Evolutionary conservation across 441 rosid genomes (phyloP), one percentile per base, ranked within the genome.

Genomic region (Croton laevigatus): DNA sequence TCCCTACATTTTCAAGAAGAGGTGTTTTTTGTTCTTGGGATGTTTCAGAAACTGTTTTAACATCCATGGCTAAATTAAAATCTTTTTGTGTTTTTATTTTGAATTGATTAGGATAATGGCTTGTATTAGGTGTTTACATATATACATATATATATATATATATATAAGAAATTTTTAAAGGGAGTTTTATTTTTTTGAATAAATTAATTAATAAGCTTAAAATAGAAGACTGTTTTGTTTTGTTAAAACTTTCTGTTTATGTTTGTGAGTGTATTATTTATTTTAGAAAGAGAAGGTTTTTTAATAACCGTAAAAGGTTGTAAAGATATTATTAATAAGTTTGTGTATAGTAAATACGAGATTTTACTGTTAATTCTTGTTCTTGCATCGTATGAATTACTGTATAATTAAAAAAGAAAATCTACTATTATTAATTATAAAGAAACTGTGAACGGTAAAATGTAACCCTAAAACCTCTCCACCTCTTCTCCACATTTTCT

Each of bases 61-160:
- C 57, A 3, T 77, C 76, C 83, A 77, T 80, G 34, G n/a, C 23
- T 6, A 0, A 16, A 62, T 48, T 14, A 40, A 60, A n/a, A n/a
- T n/a, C n/a, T 37, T 27, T 1, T 23, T 54, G 44, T 61, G 65
- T 57, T 57, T 13, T 57, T 17, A 57, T 12, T 27, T 32, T 27
- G 61, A 58, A 32, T 32, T 32, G 12, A 23, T 23, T 54, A 1
- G 44, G 44, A 0, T 4, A 40, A 40, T 55, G 36, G 32, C 2
- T 27, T 2, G 32, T 27, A 27, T 27, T 27, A 27, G 2, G 32
- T 27, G 32, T n/a, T n/a, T n/a, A n/a, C n/a, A n/a, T n/a, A n/a
- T n/a, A n/a, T n/a, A n/a, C 27, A 54, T 22, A 10, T 22, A 22
- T 51, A 11, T 0, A 51, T 51, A 7, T 19, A 0, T 6, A 53